These are phyloP conservation scores for Aspergillus arachidicola DNA, from an alignment of 2,329 filamentous ascomycete genomes.

Conservation along the genomic window DNA sequence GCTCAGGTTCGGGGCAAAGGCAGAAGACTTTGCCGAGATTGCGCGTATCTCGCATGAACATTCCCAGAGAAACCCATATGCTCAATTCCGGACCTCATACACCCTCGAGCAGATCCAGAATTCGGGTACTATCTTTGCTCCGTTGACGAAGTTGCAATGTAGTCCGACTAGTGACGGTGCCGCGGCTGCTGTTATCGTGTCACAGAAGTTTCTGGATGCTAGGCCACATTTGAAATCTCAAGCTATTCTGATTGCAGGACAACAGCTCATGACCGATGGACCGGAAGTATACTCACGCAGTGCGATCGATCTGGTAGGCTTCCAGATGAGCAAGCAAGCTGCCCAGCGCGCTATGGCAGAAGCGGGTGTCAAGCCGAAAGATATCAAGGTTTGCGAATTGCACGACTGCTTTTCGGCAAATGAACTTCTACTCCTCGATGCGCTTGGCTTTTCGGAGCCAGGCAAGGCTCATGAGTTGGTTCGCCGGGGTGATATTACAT, in stretches of 20 bases:
- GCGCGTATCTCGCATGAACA: constrained; percentile 89
- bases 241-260: constrained; percentile 83
- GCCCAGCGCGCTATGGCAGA: constrained; percentile 69
- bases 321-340: constrained; percentile 76
- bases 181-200: constrained; percentile 84
- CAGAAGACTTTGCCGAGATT: constrained; percentile 90
- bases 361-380: constrained; percentile 61
- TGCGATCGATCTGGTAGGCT: constrained; percentile 85
- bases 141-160: constrained; percentile 95
- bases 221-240: constrained; percentile 77
- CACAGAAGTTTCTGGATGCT: constrained; percentile 80
- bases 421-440: constrained; percentile 86
- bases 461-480: constrained; percentile 95
- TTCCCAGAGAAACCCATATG: constrained; percentile 91
- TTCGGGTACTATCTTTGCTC: constrained; percentile 75
- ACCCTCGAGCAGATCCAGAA: constrained; percentile 77
- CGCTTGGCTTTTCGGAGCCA: constrained; percentile 71
- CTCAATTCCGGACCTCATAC: constrained; percentile 91
- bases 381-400: constrained; percentile 85
- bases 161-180: constrained; percentile 92
- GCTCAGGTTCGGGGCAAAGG: constrained; percentile 72
- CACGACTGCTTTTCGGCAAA: constrained; percentile 98
- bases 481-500: constrained; percentile 82
- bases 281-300: constrained; percentile 75
- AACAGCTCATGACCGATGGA: constrained; percentile 79